Base-by-base conservation (phyloP, 2,329 filamentous ascomycete species). In the Trichoderma asperellum region DNA sequence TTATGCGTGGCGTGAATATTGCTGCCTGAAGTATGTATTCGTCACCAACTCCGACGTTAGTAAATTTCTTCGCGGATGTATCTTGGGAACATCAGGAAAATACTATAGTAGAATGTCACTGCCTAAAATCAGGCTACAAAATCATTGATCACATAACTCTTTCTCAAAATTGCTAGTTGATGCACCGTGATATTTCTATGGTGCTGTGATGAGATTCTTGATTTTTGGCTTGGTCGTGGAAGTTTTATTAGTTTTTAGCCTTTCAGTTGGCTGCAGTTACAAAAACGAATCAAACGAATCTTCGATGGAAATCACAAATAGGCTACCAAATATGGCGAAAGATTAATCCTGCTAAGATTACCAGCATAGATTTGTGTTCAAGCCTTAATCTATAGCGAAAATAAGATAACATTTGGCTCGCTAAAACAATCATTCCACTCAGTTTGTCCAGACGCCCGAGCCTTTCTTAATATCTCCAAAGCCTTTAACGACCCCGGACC, bases 401-500 rank as follows among this genome's bases (percentile, higher is more conserved):
- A 29, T 34, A 57, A 56, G 5, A 67, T 67, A 10, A 67, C 35
- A 34, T 67, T 67, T 27, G 35, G 16, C 53, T 67, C 63, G 7
- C 24, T 58, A 37, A 68, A 68, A 21, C 27, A 53, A 11, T 60
- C 40, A 55, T 68, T 29, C 65, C 65, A 68, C 4, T 24, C 40
- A 12, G 57, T 53, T 18, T 53, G 37, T 16, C 65, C 65, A 35
- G 37, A 60, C 10, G 43, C 56, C 65, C 65, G 61, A 34, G 58
- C 58, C 16, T 34, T 68, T 24, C 40, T 37, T 21, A 68, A 43
- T 32, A 61, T 43, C 7, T 29, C 57, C 56, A 68, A 47, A 18
- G 65, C 65, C 21, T 67, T 67, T 18, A 67, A n/a, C n/a, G 63
- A 37, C 14, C 53, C 63, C 40, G 55, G 32, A 21, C 63, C 63